Evolutionary conservation across 345 rosid genomes (phyloP).

Genomic region (Anastatica hierochuntica): DNA sequence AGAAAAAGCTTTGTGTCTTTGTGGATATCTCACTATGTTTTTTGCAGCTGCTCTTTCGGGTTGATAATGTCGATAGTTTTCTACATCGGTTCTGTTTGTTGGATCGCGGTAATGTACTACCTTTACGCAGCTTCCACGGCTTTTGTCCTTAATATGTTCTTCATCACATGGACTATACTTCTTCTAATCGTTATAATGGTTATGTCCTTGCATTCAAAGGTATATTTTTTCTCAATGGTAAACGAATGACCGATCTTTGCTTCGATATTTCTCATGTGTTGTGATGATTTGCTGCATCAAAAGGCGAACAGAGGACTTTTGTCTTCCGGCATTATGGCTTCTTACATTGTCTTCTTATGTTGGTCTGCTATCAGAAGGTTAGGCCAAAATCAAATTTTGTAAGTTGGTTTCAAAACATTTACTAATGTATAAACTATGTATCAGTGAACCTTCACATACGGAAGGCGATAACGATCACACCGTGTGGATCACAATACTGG

Average conservation of each 20-base stretch:
- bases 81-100: constrained; percentile 50
- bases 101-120: constrained; percentile 45
- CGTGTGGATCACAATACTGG: constrained; percentile 68
- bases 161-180: constrained; percentile 63
- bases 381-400: background rate
- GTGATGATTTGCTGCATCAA: background rate
- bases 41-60: constrained; percentile 57
- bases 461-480: constrained; percentile 44
- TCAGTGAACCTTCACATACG: constrained; percentile 62
- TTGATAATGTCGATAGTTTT: constrained; percentile 48
- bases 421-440: constrained; percentile 10
- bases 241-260: background rate
- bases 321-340: constrained; percentile 84
- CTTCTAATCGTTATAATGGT: constrained; percentile 63
- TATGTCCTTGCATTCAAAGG: constrained; percentile 67
- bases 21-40: background rate
- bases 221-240: constrained; percentile 19
- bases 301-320: constrained; percentile 72
- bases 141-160: constrained; percentile 69
- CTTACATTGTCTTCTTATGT: constrained; percentile 77
- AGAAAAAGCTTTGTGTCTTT: background rate
- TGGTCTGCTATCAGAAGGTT: constrained; percentile 98
- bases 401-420: background rate
- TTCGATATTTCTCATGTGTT: constrained; percentile 9
- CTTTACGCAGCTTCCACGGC: constrained; percentile 36